phyloP scores from a whole-genome alignment of 2,329 filamentous ascomycete genomes.

The Monilinia fructicola region DNA sequence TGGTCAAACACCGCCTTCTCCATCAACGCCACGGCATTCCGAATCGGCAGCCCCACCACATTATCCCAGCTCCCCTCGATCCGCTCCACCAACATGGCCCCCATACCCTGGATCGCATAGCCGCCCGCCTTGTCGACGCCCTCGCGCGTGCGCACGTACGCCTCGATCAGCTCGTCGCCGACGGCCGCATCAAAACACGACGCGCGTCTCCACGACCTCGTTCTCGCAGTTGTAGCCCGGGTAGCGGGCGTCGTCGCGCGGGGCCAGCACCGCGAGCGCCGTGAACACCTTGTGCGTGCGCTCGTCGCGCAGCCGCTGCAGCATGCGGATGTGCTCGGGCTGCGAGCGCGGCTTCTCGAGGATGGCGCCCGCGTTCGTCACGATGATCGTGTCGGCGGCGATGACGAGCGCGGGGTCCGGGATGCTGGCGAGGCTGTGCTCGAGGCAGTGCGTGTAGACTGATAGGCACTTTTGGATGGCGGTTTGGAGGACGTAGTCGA shows the following conservation, averaged over 20 bases:
- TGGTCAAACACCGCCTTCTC: constrained; percentile 83
- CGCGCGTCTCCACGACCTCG: constrained; percentile 84
- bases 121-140: constrained; percentile 95
- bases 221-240: constrained; percentile 83
- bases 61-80: constrained; percentile 92
- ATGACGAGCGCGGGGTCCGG: constrained; percentile 80
- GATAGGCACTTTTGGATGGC: constrained; percentile 79
- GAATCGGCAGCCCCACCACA: constrained; percentile 85
- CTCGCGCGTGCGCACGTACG: constrained; percentile 80
- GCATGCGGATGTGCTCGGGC: constrained; percentile 78
- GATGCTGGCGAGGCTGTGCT: constrained; percentile 43
- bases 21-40: constrained; percentile 74
- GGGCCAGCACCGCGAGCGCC: constrained; percentile 78
- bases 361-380: constrained; percentile 71
- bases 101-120: constrained; percentile 89
- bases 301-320: constrained; percentile 77
- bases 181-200: constrained; percentile 76
- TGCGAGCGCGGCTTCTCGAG: constrained; percentile 88
- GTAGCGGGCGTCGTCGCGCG: constrained; percentile 73
- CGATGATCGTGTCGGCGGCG: constrained; percentile 87
- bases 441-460: constrained; percentile 51
- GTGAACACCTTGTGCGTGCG: constrained; percentile 81
- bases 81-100: constrained; percentile 80
- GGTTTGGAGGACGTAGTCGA: constrained; percentile 88
- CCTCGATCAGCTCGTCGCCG: constrained; percentile 82